Percentiles rank a stretch among this genome's conserved stretches.
These are phyloP conservation scores for Herpotrichia juniperi DNA, from an alignment of 2,329 filamentous ascomycete genomes.

Conservation along the genomic window DNA sequence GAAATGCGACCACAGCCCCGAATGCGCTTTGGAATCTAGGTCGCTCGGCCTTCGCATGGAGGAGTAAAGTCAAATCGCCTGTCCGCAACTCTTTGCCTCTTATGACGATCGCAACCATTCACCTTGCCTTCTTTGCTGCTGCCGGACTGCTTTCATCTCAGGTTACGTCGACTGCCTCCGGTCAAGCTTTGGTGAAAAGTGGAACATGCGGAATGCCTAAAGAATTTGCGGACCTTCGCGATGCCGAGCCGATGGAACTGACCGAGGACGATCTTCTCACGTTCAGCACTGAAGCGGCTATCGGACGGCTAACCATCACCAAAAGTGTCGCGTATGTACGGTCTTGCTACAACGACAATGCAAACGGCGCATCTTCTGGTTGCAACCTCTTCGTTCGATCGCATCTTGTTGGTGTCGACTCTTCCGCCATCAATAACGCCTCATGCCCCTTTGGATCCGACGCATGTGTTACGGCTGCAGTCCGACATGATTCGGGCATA, in stretches of 20 bases:
- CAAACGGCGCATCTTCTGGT: constrained; percentile 4
- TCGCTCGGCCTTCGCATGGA: constrained; percentile 19
- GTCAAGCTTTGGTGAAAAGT: constrained; percentile 16
- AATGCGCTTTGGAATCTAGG: constrained; percentile 21
- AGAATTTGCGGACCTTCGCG: constrained; percentile 13
- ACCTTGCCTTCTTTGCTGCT: constrained; percentile 20
- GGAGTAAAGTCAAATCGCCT: constrained; percentile 13
- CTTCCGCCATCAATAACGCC: constrained; percentile 13
- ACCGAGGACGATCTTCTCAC: constrained; percentile 9
- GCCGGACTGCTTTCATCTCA: constrained; percentile 25
- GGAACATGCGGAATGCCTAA: constrained; percentile 18
- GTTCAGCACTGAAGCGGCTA: constrained; percentile 20
- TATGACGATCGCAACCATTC: constrained; percentile 12
- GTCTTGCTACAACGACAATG: constrained; percentile 20
- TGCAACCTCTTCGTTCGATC: constrained; percentile 21
- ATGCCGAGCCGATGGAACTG: constrained; percentile 5
- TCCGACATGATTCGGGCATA: constrained; percentile 20
- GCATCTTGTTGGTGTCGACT: constrained; percentile 15
- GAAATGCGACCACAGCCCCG: constrained; percentile 25
- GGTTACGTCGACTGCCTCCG: constrained; percentile 14
- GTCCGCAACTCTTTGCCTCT: constrained; percentile 14
- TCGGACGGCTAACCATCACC: constrained; percentile 20
- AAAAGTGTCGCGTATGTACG: constrained; percentile 22
- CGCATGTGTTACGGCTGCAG: constrained; percentile 16
- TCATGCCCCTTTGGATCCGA: constrained; percentile 23